Evolutionary conservation across 306 rosid genomes (phyloP).

Genomic region (Cucumis sativus): Cucumber_9930_V3 NC_026656.2:17736501-17737000

Average conservation of each 20-base stretch:
- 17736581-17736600: too few species aligned
- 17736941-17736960: slow-evolving; percentile 14
- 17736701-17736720: background rate
- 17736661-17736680: background rate
- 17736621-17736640: background rate
- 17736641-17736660: background rate
- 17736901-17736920: slow-evolving; percentile 16
- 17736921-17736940: slow-evolving; percentile 49
- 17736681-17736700: background rate
- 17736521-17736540: background rate
- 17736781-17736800: slow-evolving; percentile 9
- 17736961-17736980: background rate
- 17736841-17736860: background rate
- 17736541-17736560: background rate
- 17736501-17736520: too few species aligned
- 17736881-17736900: background rate
- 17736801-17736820: slow-evolving; percentile 14
- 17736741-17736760: background rate
- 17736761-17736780: slow-evolving; percentile 7
- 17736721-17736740: background rate
- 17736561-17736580: too few species aligned
- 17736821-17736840: background rate
- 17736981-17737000: slow-evolving; percentile 22
- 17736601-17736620: background rate
- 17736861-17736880: background rate